Conservation (phyloP, 371 early-diverging fungal species). For the Lichtheimia hyalospora region DNA sequence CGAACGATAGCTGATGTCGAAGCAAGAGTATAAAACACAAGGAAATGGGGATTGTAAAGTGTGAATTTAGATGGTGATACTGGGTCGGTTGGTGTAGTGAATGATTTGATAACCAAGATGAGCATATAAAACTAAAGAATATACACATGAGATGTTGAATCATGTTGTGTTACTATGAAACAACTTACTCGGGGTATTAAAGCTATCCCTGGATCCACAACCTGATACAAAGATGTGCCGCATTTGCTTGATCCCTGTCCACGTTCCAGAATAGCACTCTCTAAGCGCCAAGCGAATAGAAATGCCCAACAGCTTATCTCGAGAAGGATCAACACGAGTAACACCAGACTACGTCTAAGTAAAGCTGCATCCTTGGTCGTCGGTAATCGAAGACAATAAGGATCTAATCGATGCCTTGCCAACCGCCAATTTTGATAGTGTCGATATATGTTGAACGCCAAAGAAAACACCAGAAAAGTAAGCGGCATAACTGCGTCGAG, state of each 20-base stretch:
- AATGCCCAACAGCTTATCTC: conserved; percentile 52
- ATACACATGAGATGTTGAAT: not conserved
- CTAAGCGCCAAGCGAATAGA: conserved; percentile 50
- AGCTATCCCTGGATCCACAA: conserved; percentile 37
- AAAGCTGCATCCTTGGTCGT: conserved; percentile 32
- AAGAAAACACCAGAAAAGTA: conserved; percentile 29
- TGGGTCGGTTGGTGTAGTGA: conserved; percentile 47
- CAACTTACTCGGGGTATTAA: conserved; percentile 39
- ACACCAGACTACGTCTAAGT: conserved; percentile 28
- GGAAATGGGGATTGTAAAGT: conserved; percentile 51
- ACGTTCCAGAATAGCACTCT: conserved; percentile 41
- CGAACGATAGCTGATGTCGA: conserved; percentile 46
- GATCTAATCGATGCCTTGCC: conserved; percentile 11
- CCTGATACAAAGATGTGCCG: conserved; percentile 33
- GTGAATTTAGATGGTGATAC: conserved; percentile 55
- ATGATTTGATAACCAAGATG: conserved; percentile 48
- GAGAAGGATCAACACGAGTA: conserved; percentile 35
- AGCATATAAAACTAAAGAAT: conserved; percentile 47
- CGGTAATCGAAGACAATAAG: conserved; percentile 32
- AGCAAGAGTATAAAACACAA: conserved; percentile 47
- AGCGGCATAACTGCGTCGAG: conserved; percentile 37
- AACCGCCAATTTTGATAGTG: conserved; percentile 19
- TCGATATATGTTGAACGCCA: conserved; percentile 17
- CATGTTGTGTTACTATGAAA: not conserved
- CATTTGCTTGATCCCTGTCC: conserved; percentile 14